Base-by-base conservation (phyloP, 1,284 basidiomycete species). In the Inonotus hispidus region DNA sequence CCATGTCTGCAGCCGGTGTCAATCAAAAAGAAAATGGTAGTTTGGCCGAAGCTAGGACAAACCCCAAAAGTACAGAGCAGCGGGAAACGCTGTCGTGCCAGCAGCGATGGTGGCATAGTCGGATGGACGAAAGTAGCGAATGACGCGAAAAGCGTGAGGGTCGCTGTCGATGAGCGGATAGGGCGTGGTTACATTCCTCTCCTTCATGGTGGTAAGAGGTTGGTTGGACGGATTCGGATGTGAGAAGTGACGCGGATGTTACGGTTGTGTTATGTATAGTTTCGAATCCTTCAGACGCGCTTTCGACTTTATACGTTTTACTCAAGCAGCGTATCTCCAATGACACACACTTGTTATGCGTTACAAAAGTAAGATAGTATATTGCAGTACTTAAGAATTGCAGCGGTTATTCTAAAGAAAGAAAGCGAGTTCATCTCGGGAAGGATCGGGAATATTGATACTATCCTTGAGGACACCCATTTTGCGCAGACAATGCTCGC, bases 121-220 rank as follows among this genome's bases (percentile, higher is more conserved):
- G 6, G 88, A 88, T 13, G 85, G 79, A 46, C 97, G 84, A 76
- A 98, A 87, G 78, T 96, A 97, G 66, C 90, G 79, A 35, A 99
- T 77, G 45, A 99, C 96, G 52, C 97, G 87, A 43, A 78, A 77
- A 41, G 90, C 89, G 79, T 97, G 92, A 21, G 96, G 96, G 80
- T 99, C 97, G 2, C 85, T 78, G 75, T 98, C 95, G 75, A 95
- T 89, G 74, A 93, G 86, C 55, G 91, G 92, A 74, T 87, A 93
- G 29, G 85, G 83, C 25, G 87, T 85, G 68, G 82, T 77, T 63
- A 87, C 78, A 70, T 85, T 78, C 75, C 89, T 90, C 74, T 83
- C 76, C 63, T 85, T 84, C 87, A 92, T 91, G 66, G 73, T 73
- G 66, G 68, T 41, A 2, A 3, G 38, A 39, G n/a, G n/a, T n/a